Evolutionary conservation across 192 early-diverging fungal genomes (phyloP).

Genomic region (Haplosporangium gracile): DNA sequence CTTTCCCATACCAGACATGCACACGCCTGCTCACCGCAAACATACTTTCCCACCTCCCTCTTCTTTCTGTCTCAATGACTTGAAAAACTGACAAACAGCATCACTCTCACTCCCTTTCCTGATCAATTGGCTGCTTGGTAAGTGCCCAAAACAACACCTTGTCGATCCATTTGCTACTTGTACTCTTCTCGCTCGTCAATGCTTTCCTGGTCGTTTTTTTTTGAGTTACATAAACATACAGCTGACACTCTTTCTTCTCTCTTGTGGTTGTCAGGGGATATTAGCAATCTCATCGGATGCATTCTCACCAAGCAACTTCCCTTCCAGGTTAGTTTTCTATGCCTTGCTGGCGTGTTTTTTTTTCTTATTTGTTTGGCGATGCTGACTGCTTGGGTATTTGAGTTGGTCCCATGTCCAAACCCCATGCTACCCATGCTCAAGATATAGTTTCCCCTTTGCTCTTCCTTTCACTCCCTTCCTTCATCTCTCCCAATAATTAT

Average conservation of each 20-base stretch:
- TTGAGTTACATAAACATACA: neutral
- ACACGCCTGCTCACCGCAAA: neutral
- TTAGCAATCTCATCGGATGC: slow-evolving; percentile 78
- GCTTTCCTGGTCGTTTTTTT: neutral
- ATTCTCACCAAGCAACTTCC: slow-evolving; percentile 78
- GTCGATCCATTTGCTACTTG: neutral
- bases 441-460: neutral
- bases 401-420: slow-evolving; percentile 11
- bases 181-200: neutral
- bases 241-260: slow-evolving; percentile 6
- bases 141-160: neutral
- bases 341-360: slow-evolving; percentile 24
- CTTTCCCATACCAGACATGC: neutral
- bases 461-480: neutral
- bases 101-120: slow-evolving; percentile 71
- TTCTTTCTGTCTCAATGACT: neutral
- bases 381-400: slow-evolving; percentile 2
- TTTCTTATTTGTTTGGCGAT: slow-evolving; percentile 26
- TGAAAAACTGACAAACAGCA: slow-evolving; percentile 26
- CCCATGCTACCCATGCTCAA: slow-evolving; percentile 1
- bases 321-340: slow-evolving; percentile 71
- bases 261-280: slow-evolving; percentile 65
- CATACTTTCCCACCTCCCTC: neutral
- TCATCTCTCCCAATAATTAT: neutral
- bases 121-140: slow-evolving; percentile 74